Base-by-base conservation (phyloP, 768 basidiomycete species). In the Podaxis sp. region DNA sequence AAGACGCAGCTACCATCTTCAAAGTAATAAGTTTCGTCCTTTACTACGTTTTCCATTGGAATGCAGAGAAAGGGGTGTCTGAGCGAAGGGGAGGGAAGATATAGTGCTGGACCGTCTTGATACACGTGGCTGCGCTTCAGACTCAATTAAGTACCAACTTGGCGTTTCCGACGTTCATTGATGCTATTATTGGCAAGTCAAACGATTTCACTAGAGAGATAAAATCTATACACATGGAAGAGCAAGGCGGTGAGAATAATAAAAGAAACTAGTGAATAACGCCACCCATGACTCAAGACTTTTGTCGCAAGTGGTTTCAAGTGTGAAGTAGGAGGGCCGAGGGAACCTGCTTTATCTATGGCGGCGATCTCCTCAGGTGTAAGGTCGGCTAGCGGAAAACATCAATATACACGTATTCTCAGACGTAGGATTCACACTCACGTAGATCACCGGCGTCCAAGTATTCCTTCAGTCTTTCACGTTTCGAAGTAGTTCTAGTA, bases 1-100 rank as follows among this genome's bases (percentile, higher is more conserved):
- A 91, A 70, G 15, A 90, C 77, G 66, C 86, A 88, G 66, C 87
- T 88, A 49, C 89, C 89, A 66, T 90, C 87, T 37, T 80, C 76
- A 61, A 88, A 78, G 70, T 90, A 91, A 67, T 82, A 91, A 4
- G 69, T 71, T n/a, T 77, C 70, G 66, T 90, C 88, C 58, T 56
- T 56, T n/a, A 40, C 13, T 3, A 38, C 6, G 20, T 37, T 24
- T 33, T 53, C 52, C 22, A 36, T 12, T 7, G 17, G 33, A 22
- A 3, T 17, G 22, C 3, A 56, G 33, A n/a, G 54, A 17, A n/a
- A n/a, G 44, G 15, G 7, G 7, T 8, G n/a, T 17, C 44, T 17
- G n/a, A 20, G 44, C 17, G n/a, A 2, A 17, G 15, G 40, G 40
- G 15, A 12, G 40, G 17, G 40, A 41, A 41, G 40, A 17, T 41